Base-by-base conservation (phyloP, 2,329 filamentous ascomycete species). In the Ilyonectria sp. region DNA sequence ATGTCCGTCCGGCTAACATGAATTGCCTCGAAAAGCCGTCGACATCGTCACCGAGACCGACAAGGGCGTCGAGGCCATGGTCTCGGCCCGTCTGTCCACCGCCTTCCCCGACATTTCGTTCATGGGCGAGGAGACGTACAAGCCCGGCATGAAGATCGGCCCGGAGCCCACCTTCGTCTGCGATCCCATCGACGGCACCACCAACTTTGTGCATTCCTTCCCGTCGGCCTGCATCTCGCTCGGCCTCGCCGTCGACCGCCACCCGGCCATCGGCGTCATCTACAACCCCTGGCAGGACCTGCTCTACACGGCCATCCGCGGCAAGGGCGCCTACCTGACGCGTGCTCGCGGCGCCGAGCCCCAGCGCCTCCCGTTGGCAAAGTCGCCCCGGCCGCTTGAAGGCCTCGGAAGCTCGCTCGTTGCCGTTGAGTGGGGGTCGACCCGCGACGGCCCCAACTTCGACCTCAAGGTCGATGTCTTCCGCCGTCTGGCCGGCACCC, bases 141-240 rank as follows among this genome's bases (percentile, higher is more conserved):
- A 90, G 69, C 87, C 91, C 1, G 92, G 92, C 74, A 84, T 85
- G 68, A 82, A 80, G 49, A 84, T 95, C 53, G 91, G 89, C 0
- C 79, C 85, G 33, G 86, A 86, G 17, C 93, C 93, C 2, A 95
- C 93, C 49, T 95, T 95, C 81, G 88, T 95, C 76, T 91, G 93
- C 71, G 93, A 95, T 78, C 93, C 93, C 50, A 94, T 95, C 74
- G 93, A 95, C 81, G 93, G 81, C 58, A 94, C 90, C 7, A 94
- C 91, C 57, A 95, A 95, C 85, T 94, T 95, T 76, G 88, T 95
- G 53, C 93, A 95, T 81, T 88, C 87, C 21, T 92, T 93, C 81
- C 92, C 92, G 5, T 87, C 90, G 74, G 92, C 93, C 69, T 93
- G 90, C 82, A 91, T 95, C 81, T 94, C 92, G 11, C 89, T 95